phyloP scores from a whole-genome alignment of 2,329 filamentous ascomycete species.

The Thielaviopsis euricoi region DNA sequence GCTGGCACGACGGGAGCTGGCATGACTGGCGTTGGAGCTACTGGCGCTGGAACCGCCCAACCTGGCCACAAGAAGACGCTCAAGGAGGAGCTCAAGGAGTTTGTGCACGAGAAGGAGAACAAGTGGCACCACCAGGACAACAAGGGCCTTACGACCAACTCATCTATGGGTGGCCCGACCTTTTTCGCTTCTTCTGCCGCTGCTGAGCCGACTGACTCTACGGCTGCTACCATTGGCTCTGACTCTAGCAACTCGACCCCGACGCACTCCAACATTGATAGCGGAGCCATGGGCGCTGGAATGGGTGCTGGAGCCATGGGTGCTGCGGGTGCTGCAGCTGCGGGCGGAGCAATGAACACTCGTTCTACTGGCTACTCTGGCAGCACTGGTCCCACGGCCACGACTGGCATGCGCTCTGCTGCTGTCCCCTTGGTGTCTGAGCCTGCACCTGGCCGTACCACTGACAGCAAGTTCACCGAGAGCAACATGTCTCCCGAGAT shows the following conservation, averaged over 20 bases:
- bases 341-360: neutral
- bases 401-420: slow-evolving; percentile 5
- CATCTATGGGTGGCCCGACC: slow-evolving; percentile 1
- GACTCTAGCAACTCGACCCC: slow-evolving; percentile 2
- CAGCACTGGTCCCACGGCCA: neutral
- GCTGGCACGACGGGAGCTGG: neutral
- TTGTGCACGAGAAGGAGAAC: slow-evolving; percentile 8
- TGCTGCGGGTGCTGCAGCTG: neutral
- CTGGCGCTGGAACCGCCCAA: neutral
- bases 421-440: slow-evolving; percentile 5
- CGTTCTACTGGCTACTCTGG: neutral
- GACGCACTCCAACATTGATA: neutral
- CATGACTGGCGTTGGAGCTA: neutral
- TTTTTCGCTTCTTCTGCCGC: neutral
- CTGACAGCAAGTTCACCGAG: neutral
- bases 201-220: slow-evolving; percentile 1
- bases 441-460: neutral
- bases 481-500: neutral
- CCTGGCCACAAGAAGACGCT: neutral
- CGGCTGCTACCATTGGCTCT: slow-evolving; percentile 1
- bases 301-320: neutral
- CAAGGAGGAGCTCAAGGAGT: slow-evolving; percentile 10
- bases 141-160: slow-evolving; percentile 1
- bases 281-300: neutral
- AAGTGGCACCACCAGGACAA: neutral